Percentiles rank a stretch among this genome's conserved stretches.
Conservation (phyloP, 2,329 filamentous ascomycete genomes). For the Sporothrix brunneoviolacea region DNA sequence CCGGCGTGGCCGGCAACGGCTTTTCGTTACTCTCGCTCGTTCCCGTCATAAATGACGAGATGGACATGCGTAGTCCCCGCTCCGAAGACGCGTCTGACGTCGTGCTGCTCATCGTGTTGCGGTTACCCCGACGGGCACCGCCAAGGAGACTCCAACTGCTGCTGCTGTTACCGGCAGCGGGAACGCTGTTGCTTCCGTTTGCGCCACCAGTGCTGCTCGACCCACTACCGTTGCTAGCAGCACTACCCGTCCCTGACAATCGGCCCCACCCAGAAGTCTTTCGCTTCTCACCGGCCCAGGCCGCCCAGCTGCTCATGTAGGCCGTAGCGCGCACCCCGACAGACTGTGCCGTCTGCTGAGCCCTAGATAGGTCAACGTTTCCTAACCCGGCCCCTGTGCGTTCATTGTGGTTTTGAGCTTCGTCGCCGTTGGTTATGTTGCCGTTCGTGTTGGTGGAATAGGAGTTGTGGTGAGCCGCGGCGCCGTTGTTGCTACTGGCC, state of each 20-base stretch:
- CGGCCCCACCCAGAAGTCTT: slow-evolving; percentile 44
- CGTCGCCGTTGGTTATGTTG: neutral
- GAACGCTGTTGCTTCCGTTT: neutral
- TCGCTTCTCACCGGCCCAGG: slow-evolving; percentile 69
- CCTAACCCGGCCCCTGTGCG: neutral
- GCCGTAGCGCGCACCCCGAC: slow-evolving; percentile 52
- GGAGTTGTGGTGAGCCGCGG: too few relatives aligned
- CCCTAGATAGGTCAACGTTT: slow-evolving; percentile 32
- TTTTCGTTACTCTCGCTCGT: slow-evolving; percentile 11
- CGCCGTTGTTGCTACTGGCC: neutral
- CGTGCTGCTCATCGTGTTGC: slow-evolving; percentile 22
- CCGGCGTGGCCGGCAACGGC: neutral
- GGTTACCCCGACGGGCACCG: slow-evolving; percentile 13
- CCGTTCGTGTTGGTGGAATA: neutral
- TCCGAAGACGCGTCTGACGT: slow-evolving; percentile 18
- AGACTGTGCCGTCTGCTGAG: slow-evolving; percentile 40
- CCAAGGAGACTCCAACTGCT: slow-evolving; percentile 14
- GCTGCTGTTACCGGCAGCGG: neutral
- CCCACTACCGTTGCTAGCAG: neutral
- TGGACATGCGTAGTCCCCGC: slow-evolving; percentile 15
- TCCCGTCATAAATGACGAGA: slow-evolving; percentile 17
- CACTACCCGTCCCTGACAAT: slow-evolving; percentile 9
- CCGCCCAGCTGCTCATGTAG: slow-evolving; percentile 63
- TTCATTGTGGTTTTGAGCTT: neutral
- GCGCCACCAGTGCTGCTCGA: slow-evolving; percentile 6